Conservation (phyloP, 208 protist species). For the Leishmania gerbilli region DNA sequence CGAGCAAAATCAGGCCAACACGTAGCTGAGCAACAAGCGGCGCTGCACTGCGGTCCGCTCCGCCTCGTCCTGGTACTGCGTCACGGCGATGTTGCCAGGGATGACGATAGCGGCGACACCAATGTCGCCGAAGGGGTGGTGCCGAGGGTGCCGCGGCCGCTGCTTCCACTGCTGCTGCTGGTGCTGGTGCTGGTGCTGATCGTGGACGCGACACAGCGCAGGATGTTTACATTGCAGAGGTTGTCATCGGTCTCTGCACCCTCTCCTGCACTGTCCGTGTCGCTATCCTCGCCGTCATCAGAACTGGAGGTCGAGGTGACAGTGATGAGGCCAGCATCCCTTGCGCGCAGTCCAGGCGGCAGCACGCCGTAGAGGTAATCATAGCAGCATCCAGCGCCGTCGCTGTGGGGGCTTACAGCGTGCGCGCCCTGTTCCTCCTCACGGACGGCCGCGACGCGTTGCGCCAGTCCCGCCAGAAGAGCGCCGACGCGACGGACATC, state of each 20-base stretch:
- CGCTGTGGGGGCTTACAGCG: not conserved
- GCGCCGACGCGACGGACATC: constrained; percentile 29
- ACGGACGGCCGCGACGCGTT: constrained; percentile 12
- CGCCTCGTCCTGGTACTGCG: not conserved
- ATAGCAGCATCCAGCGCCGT: not conserved
- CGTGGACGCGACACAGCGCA: not conserved
- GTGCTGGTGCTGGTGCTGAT: not conserved
- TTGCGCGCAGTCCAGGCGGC: constrained; percentile 19
- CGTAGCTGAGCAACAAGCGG: not conserved
- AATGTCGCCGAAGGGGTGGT: not conserved
- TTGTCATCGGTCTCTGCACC: not conserved
- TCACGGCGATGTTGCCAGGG: not conserved
- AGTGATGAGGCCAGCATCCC: constrained; percentile 4
- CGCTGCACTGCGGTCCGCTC: not conserved
- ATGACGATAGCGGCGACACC: constrained; percentile 1
- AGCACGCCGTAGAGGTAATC: constrained; percentile 21
- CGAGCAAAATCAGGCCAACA: not conserved
- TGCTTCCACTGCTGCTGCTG: not conserved
- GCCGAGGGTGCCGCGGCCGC: not conserved
- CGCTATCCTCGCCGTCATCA: not conserved
- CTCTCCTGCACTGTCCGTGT: not conserved
- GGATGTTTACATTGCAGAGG: not conserved
- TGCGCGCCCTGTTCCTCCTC: not conserved
- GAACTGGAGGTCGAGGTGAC: not conserved
- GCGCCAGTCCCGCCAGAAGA: constrained; percentile 13